A percentile compares a stretch with the other conserved stretches of the same genome.
Evolutionary conservation across 495 filamentous ascomycete species (phyloP).

Genomic region (Paragyromitra xinjiangensis): DNA sequence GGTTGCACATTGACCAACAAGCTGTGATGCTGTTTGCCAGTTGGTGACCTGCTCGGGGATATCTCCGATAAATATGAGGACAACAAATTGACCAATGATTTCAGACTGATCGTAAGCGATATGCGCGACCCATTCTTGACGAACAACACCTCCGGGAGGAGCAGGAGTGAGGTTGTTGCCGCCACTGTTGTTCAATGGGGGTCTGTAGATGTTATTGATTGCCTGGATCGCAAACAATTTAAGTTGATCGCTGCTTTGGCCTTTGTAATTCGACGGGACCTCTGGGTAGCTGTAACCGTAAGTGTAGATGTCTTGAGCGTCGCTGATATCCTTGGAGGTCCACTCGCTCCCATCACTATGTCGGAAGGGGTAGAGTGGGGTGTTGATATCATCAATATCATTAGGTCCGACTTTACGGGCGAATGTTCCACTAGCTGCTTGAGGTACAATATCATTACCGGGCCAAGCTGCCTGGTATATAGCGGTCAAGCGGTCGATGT

Average conservation of each 20-base stretch:
- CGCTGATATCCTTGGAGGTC: conserved; percentile 52
- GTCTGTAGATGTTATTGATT: conserved; percentile 51
- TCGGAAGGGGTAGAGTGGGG: conserved; percentile 58
- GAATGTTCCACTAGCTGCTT: conserved; percentile 47
- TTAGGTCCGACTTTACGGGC: conserved; percentile 7
- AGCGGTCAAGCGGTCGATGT: conserved; percentile 73
- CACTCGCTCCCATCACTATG: conserved; percentile 50
- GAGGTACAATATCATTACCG: conserved; percentile 65
- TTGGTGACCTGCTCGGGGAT: conserved; percentile 24
- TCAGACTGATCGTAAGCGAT: conserved; percentile 51
- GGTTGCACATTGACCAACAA: conserved; percentile 43
- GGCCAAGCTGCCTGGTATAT: conserved; percentile 78
- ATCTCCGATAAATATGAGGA: conserved; percentile 45
- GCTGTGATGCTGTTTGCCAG: conserved; percentile 18
- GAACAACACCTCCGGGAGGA: conserved; percentile 27
- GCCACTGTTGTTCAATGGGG: not conserved
- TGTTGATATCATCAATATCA: conserved; percentile 51
- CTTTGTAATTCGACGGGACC: conserved; percentile 46
- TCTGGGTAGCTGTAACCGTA: conserved; percentile 58
- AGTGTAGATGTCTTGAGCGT: conserved; percentile 46
- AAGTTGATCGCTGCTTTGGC: conserved; percentile 10
- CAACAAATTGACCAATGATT: conserved; percentile 35
- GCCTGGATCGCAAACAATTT: conserved; percentile 11
- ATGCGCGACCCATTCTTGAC: conserved; percentile 54
- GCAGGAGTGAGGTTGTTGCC: not conserved